Base-by-base conservation (phyloP, 2,329 filamentous ascomycete species). In the Aureobasidium musti region DNA sequence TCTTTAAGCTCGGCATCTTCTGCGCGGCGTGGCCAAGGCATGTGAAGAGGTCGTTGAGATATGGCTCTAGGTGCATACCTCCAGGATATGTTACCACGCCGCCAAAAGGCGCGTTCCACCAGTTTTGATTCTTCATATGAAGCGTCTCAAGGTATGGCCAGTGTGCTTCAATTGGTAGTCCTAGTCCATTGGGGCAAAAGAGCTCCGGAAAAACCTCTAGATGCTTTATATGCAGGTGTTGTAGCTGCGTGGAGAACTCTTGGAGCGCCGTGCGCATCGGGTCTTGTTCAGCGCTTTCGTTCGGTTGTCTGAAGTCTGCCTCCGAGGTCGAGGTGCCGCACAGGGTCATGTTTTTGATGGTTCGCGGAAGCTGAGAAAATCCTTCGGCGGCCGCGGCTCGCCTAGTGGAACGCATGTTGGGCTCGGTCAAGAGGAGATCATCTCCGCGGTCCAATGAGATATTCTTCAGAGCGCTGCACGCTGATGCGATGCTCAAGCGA, bases 121-220 rank as follows among this genome's bases (percentile, higher is more conserved):
- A n/a, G n/a, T n/a, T n/a, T 11, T 23, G 33, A 26, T 7, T 26
- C n/a, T 28, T 14, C 13, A 56, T 13, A 28, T 19, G 35, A 41
- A 56, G 53, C 14, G 35, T 56, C 35, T 56, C 53, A n/a, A 56
- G 53, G 5, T 41, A 41, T 28, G 53, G 53, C 53, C 53, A 56
- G 35, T 56, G 21, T 19, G 13, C 21, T 56, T 41, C 21, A 19
- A 19, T 11, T 26, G 52, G 17, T 21, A 41, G 17, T 1, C 21
- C 21, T 5, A 37, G 11, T 54, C 21, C 35, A n/a, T 41, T 6
- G 14, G 35, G 21, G 53, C 53, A 41, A 8, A 56, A 56, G 21
- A 56, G 35, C 23, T 41, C 53, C 2, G 4, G 14, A 7, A 41
- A 56, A 10, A 56, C 17, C 11, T 17, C 53, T 11, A 28, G 13